A percentile compares a stretch with the other conserved stretches of the same genome.
Evolutionary conservation across 768 basidiomycete species (phyloP).

Genomic region (Pleurotus citrinopileatus): DNA sequence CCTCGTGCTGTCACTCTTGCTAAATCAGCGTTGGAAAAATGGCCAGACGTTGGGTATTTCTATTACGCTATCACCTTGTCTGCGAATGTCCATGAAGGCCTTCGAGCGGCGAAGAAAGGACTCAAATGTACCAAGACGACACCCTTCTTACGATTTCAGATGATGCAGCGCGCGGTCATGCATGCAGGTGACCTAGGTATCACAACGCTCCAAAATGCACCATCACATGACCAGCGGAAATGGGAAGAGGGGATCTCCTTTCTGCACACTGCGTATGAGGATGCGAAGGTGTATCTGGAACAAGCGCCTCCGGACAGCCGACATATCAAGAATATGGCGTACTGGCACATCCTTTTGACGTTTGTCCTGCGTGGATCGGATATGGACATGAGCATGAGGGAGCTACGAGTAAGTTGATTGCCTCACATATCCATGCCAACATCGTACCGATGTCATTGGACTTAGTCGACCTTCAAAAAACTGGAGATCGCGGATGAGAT

Average conservation of each 20-base stretch:
- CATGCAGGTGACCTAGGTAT: slow-evolving; percentile 59
- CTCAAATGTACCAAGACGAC: slow-evolving; percentile 53
- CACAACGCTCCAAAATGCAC: slow-evolving; percentile 41
- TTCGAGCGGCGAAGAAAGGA: slow-evolving; percentile 65
- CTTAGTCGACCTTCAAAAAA: slow-evolving; percentile 35
- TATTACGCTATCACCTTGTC: slow-evolving; percentile 59
- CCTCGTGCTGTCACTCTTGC: slow-evolving; percentile 47
- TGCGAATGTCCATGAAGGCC: slow-evolving; percentile 43
- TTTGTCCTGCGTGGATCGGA: slow-evolving; percentile 51
- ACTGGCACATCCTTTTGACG: slow-evolving; percentile 56
- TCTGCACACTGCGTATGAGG: slow-evolving; percentile 56
- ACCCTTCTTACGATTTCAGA: slow-evolving; percentile 51
- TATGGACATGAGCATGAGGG: slow-evolving; percentile 43
- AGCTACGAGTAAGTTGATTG: slow-evolving; percentile 49
- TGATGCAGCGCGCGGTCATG: slow-evolving; percentile 61
- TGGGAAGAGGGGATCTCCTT: slow-evolving; percentile 64
- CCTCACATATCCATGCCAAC: too few relatives aligned
- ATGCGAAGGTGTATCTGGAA: slow-evolving; percentile 51
- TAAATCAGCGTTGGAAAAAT: slow-evolving; percentile 46
- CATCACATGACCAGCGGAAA: slow-evolving; percentile 35
- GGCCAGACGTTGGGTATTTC: slow-evolving; percentile 59
- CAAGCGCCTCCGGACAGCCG: slow-evolving; percentile 62
- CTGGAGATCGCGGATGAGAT: slow-evolving; percentile 55
- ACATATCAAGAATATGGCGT: slow-evolving; percentile 55
- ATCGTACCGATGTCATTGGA: too few relatives aligned